Evolutionary conservation across 306 rosid genomes (phyloP).

Genomic region (Vigna nakashimae): DNA sequence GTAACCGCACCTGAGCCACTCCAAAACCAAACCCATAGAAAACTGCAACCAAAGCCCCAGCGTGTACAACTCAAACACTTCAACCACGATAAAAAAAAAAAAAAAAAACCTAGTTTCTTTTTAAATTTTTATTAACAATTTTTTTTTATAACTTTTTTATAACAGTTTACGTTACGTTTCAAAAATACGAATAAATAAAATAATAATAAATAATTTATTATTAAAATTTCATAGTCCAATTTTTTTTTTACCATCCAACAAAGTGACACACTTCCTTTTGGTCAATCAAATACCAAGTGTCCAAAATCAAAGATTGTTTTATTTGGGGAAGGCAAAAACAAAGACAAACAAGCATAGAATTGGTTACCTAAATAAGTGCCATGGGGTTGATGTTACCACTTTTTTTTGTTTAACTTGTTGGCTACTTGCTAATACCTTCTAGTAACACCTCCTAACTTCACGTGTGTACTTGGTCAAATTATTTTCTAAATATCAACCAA

Average conservation of each 20-base stretch:
- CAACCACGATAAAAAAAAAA: slow-evolving; percentile 22
- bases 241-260: slow-evolving; percentile 21
- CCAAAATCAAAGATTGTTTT: slow-evolving; percentile 22
- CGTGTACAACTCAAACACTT: slow-evolving; percentile 38
- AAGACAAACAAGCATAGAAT: not conserved
- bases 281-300: slow-evolving; percentile 35
- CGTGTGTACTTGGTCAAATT: no score
- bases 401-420: slow-evolving; percentile 12
- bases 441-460: not conserved
- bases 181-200: no score
- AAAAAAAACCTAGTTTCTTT: not conserved
- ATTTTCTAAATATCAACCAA: no score
- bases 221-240: no score
- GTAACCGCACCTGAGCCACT: slow-evolving; percentile 1
- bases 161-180: no score
- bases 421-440: slow-evolving; percentile 15
- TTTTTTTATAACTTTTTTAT: no score
- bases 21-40: slow-evolving; percentile 23
- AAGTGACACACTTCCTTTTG: slow-evolving; percentile 3
- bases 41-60: slow-evolving; percentile 13
- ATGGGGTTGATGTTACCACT: slow-evolving; percentile 27
- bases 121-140: no score
- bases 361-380: slow-evolving; percentile 32
- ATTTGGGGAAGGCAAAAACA: slow-evolving; percentile 20
- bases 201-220: no score